A percentile compares a stretch with the other conserved stretches of the same genome.
Conservation (phyloP, 768 basidiomycete genomes). For the Trametes gibbosa region DNA sequence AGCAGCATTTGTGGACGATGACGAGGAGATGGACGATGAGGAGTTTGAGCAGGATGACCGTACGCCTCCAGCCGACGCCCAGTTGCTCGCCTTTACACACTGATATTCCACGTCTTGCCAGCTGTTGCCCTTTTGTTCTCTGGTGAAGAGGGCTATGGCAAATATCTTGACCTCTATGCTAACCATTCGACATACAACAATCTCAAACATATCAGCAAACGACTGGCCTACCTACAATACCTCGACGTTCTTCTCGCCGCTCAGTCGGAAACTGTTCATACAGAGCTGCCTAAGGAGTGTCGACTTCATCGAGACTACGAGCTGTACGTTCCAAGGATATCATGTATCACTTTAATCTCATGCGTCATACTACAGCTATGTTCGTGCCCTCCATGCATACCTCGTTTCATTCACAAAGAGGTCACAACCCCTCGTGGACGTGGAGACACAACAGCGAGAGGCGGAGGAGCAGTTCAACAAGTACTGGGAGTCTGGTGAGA, state of each 20-base stretch:
- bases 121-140: conserved; percentile 87
- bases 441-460: conserved; percentile 63
- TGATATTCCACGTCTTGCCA: conserved; percentile 28
- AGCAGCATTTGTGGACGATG: conserved; percentile 70
- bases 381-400: conserved; percentile 78
- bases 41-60: conserved; percentile 84
- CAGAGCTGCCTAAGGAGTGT: conserved; percentile 65
- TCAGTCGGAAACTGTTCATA: conserved; percentile 58
- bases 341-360: background rate
- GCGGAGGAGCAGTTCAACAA: conserved; percentile 68
- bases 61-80: conserved; percentile 41
- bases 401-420: conserved; percentile 83
- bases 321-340: conserved; percentile 43
- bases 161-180: conserved; percentile 89
- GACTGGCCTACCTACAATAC: conserved; percentile 90
- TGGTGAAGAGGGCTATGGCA: conserved; percentile 93
- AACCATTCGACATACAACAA: conserved; percentile 90
- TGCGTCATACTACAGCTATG: conserved; percentile 56
- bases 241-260: conserved; percentile 79
- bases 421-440: conserved; percentile 78
- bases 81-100: background rate
- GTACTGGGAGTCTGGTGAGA: conserved; percentile 76
- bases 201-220: conserved; percentile 78
- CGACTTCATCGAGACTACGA: conserved; percentile 77
- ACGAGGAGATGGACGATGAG: conserved; percentile 70